Percentiles rank a stretch among this genome's conserved stretches.
phyloP scores from a whole-genome alignment of 371 early-diverging fungal species.

The Syncephalastrum sp. region DNA sequence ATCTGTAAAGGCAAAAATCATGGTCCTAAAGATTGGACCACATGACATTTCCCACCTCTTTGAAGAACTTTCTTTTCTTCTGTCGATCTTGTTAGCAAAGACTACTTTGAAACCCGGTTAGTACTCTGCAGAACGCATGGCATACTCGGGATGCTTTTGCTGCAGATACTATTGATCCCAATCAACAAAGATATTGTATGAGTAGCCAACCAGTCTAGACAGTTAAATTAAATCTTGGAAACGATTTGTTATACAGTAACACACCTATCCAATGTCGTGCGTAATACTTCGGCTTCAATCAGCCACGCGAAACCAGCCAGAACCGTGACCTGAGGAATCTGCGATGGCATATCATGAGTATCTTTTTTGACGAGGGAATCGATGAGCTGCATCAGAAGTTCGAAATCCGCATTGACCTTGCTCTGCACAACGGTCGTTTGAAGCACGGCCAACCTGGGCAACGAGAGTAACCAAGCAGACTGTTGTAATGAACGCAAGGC shows the following conservation, averaged over 20 bases:
- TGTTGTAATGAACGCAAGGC: too few species aligned
- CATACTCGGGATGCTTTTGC: conserved; percentile 7
- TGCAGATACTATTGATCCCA: conserved; percentile 40
- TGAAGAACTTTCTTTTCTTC: conserved; percentile 8
- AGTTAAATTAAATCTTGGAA: conserved; percentile 1
- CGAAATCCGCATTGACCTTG: conserved; percentile 30
- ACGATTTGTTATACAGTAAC: background rate
- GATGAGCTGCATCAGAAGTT: conserved; percentile 19
- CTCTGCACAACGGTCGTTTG: conserved; percentile 25
- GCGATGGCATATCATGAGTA: background rate
- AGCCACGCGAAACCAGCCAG: conserved; percentile 36
- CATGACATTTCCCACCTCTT: conserved; percentile 17
- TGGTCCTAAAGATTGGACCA: conserved; percentile 43
- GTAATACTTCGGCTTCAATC: background rate
- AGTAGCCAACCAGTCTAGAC: conserved; percentile 29
- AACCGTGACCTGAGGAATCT: conserved; percentile 11
- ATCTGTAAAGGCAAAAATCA: conserved; percentile 43
- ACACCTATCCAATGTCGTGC: conserved; percentile 18
- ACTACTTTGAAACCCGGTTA: background rate
- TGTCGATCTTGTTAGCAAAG: background rate
- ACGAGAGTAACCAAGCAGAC: conserved; percentile 35
- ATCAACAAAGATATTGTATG: conserved; percentile 36
- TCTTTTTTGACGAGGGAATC: conserved; percentile 13
- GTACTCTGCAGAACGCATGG: conserved; percentile 14
- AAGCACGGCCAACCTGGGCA: conserved; percentile 24